Evolutionary conservation across 495 filamentous ascomycete genomes (phyloP), one percentile per base, ranked within the genome.

Genomic region (Schizothecium vesticola): DNA sequence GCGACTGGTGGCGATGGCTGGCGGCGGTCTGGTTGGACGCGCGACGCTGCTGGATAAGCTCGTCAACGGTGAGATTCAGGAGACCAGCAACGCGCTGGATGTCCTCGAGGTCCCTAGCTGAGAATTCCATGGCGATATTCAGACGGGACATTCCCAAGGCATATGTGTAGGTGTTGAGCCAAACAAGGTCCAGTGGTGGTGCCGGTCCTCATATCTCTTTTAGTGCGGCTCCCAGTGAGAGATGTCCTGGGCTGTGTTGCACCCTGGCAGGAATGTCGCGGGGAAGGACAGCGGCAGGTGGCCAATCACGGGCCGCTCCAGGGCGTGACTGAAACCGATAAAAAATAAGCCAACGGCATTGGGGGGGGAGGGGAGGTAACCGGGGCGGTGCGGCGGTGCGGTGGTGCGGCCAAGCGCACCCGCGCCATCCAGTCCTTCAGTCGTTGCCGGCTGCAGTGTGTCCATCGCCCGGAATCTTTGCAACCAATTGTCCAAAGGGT

Each of bases 51-150:
- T 70, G 68, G 56, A 77, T 67, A 59, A 77, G 67, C 67, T 77
- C 75, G 61, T 77, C 75, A 24, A 76, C 69, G 6, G 72, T 74
- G 51, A 77, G 63, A 57, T 71, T 68, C 21, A 77, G 55, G 7
- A 77, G 70, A 16, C 75, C 75, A 4, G 74, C 75, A 23, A 73
- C 72, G 10, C 69, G 69, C 63, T 73, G 75, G 25, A 77, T 70
- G 59, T 73, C 73, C 25, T 72, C 69, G 28, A 73, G 26, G 21
- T 75, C 74, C 22, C 70, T 70, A n/a, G 67, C 63, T 1, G 71
- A 72, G 26, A 77, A 75, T 24, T 73, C 68, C 73, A 77, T 77
- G 62, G 55, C 59, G 65, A 13, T 16, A 43, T 22, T 23, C 24
- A 62, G n/a, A n/a, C 63, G 22, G n/a, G 57, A 21, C 43, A 9